Evolutionary conservation across 768 basidiomycete genomes (phyloP).

Genomic region (Scleroderma citrinum): DNA sequence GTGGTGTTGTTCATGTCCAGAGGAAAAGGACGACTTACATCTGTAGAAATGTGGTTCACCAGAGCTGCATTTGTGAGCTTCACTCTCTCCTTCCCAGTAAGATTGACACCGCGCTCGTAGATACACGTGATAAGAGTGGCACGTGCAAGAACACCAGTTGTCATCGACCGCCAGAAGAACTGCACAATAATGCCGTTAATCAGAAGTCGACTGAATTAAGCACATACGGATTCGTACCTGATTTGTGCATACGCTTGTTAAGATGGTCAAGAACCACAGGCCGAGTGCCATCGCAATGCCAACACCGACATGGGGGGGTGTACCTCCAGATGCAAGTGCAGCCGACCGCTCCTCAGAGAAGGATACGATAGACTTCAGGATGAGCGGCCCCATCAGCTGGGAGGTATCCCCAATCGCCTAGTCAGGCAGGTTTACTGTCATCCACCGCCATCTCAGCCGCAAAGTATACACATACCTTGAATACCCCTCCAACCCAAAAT

Average conservation of each 20-base stretch:
- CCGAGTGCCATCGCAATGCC: slow-evolving; percentile 59
- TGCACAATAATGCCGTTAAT: too few relatives aligned
- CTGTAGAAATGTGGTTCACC: slow-evolving; percentile 59
- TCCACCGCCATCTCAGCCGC: too few relatives aligned
- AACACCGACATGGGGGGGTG: slow-evolving; percentile 37
- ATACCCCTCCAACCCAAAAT: slow-evolving; percentile 60
- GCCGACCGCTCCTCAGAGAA: slow-evolving; percentile 46
- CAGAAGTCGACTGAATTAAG: not conserved
- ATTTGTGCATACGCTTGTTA: slow-evolving; percentile 53
- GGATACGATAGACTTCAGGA: slow-evolving; percentile 59
- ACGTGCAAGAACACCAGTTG: slow-evolving; percentile 58
- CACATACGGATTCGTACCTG: slow-evolving; percentile 37
- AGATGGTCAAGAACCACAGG: slow-evolving; percentile 43
- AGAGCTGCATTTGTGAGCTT: slow-evolving; percentile 55
- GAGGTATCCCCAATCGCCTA: slow-evolving; percentile 57
- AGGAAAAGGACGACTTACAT: slow-evolving; percentile 37
- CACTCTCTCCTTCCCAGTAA: slow-evolving; percentile 62
- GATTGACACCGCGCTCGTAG: slow-evolving; percentile 60
- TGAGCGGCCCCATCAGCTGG: slow-evolving; percentile 56
- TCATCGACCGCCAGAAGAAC: slow-evolving; percentile 71
- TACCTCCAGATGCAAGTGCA: slow-evolving; percentile 32
- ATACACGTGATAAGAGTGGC: slow-evolving; percentile 63
- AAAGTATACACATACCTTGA: slow-evolving; percentile 44
- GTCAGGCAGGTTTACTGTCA: too few relatives aligned
- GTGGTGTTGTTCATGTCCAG: not conserved